phyloP scores from a whole-genome alignment of 495 filamentous ascomycete genomes.

The Tirmania nivea region DNA sequence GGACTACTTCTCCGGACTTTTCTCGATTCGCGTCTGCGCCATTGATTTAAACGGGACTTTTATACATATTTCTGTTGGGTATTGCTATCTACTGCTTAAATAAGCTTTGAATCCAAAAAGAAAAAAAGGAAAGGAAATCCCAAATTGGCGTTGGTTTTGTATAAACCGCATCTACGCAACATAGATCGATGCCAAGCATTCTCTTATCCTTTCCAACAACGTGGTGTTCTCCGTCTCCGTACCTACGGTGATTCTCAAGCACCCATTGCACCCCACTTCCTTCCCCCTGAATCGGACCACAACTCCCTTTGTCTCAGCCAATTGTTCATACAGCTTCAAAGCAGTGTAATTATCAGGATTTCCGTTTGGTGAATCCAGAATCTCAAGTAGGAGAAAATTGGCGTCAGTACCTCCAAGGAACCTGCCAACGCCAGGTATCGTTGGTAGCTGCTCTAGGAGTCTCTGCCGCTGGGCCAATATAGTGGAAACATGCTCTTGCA shows the following conservation, averaged over 20 bases:
- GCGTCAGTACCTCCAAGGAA: conserved; percentile 59
- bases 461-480: conserved; percentile 59
- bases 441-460: conserved; percentile 48
- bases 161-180: neutral
- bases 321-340: conserved; percentile 50
- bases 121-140: no score
- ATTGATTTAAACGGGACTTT: no score
- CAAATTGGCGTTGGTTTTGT: no score
- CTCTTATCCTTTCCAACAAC: conserved; percentile 46
- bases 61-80: no score
- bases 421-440: conserved; percentile 54
- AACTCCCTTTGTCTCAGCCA: conserved; percentile 75
- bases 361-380: conserved; percentile 42
- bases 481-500: conserved; percentile 41
- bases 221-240: conserved; percentile 65
- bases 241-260: conserved; percentile 77
- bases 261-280: conserved; percentile 73
- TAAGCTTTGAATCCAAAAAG: no score
- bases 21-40: no score
- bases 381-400: conserved; percentile 81
- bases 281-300: conserved; percentile 86
- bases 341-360: conserved; percentile 59
- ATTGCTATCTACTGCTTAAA: no score
- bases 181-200: conserved; percentile 35
- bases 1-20: no score